Percentiles rank a stretch among this genome's conserved stretches.
phyloP scores from a whole-genome alignment of 2,329 filamentous ascomycete genomes.

The Phaeosphaeriaceae sp. region DNA sequence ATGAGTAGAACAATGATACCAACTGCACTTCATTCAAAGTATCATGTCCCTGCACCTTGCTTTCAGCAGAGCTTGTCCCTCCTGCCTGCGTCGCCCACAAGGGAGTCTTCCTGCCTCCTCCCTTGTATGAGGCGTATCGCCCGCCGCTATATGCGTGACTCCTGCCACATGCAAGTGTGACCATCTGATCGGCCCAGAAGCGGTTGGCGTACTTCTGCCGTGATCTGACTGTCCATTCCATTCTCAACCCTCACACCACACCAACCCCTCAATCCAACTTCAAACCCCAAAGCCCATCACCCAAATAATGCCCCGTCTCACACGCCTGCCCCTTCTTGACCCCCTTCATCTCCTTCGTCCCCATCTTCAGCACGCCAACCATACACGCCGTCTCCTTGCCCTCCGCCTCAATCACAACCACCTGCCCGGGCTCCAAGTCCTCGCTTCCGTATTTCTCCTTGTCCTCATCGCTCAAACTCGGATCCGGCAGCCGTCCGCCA shows the following conservation, averaged over 20 bases:
- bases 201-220: background rate
- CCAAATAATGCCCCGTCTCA: constrained; percentile 91
- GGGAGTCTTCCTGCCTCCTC: background rate
- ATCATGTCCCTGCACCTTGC: background rate
- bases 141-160: too few relatives aligned
- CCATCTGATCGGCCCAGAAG: background rate
- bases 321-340: constrained; percentile 95
- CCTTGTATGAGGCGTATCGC: too few relatives aligned
- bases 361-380: constrained; percentile 81
- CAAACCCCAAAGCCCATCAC: constrained; percentile 91
- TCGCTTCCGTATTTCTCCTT: constrained; percentile 59
- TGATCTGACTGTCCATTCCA: background rate
- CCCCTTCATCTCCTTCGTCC: constrained; percentile 89
- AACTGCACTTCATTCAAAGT: constrained; percentile 20
- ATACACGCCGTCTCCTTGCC: constrained; percentile 92
- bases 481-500: constrained; percentile 78
- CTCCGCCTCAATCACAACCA: constrained; percentile 89
- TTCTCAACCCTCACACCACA: background rate
- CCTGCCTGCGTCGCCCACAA: background rate
- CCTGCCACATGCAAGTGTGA: background rate
- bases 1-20: constrained; percentile 41
- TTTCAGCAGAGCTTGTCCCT: background rate
- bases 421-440: constrained; percentile 80
- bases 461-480: constrained; percentile 42
- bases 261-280: constrained; percentile 56